Percentiles rank a stretch among this genome's conserved stretches.
phyloP scores from a whole-genome alignment of 2,329 filamentous ascomycete species.

The Monosporascus cannonballus region DNA sequence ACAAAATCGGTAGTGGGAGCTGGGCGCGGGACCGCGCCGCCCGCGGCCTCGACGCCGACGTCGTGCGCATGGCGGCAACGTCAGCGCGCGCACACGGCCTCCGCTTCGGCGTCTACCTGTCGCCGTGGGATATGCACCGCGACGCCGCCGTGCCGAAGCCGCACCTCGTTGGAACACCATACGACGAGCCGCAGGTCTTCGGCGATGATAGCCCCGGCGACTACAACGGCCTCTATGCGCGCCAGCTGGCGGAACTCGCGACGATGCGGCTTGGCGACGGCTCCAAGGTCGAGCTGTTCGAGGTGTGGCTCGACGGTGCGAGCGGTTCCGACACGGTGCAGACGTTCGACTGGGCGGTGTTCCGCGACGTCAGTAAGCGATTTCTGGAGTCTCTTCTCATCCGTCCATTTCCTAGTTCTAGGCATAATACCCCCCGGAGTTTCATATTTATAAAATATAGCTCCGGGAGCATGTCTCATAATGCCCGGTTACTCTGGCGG shows the following conservation, averaged over 20 bases:
- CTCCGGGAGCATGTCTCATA: too few relatives aligned
- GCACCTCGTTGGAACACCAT: constrained; percentile 21
- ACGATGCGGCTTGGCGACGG: constrained; percentile 14
- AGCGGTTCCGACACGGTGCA: constrained; percentile 24
- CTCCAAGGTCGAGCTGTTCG: constrained; percentile 17
- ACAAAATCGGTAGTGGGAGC: constrained; percentile 24
- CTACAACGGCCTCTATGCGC: constrained; percentile 26
- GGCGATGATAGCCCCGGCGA: constrained; percentile 23
- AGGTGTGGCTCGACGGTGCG: constrained; percentile 27
- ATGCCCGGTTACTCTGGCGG: too few relatives aligned
- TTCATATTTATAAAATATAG: too few relatives aligned
- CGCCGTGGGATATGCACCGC: constrained; percentile 31
- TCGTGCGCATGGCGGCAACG: constrained; percentile 26
- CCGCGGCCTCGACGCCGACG: constrained; percentile 21
- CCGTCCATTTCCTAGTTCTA: too few relatives aligned
- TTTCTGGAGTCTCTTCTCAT: too few relatives aligned
- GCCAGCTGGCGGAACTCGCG: constrained; percentile 22
- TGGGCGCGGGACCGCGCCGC: constrained; percentile 24
- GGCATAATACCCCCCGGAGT: too few relatives aligned
- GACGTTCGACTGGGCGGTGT: constrained; percentile 23
- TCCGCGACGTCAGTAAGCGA: constrained; percentile 19
- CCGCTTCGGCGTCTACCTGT: constrained; percentile 29
- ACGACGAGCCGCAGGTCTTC: constrained; percentile 29
- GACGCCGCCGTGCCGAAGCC: constrained; percentile 29
- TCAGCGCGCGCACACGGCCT: constrained; percentile 27